Evolutionary conservation across 257 asterid species (phyloP).

Genomic region (Rehmannia glutinosa): DNA sequence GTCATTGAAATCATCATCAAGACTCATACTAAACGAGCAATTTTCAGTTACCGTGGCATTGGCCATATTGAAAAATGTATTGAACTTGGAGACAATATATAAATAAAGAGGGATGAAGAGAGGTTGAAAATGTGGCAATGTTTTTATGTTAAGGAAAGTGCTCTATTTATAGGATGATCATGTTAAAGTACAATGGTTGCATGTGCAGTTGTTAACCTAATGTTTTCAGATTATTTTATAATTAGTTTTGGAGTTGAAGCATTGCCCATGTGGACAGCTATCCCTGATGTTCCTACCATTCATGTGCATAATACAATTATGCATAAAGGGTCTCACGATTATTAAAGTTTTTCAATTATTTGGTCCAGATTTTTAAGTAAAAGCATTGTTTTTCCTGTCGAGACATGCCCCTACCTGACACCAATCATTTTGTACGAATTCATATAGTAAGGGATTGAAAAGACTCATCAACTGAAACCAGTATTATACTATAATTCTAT

Average conservation of each 20-base stretch:
- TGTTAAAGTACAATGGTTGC: no score
- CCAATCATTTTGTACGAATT: no score
- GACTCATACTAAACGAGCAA: background rate
- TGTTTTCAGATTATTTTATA: background rate
- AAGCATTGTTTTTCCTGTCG: background rate
- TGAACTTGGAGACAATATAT: background rate
- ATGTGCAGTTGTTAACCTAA: background rate
- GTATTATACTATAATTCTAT: no score
- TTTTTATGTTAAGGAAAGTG: background rate
- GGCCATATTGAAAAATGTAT: constrained; percentile 6
- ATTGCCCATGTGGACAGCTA: constrained; percentile 18
- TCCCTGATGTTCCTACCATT: background rate
- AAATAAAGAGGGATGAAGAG: background rate
- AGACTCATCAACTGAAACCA: no score
- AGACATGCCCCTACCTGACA: no score
- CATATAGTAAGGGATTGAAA: no score
- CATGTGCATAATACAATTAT: background rate
- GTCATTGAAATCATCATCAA: constrained; percentile 10
- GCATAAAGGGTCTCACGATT: background rate
- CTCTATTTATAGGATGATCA: background rate
- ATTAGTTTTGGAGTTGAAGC: background rate
- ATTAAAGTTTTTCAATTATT: background rate
- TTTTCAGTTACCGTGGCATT: background rate
- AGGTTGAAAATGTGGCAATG: background rate
- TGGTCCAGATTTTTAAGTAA: background rate